Evolutionary conservation across 2,329 filamentous ascomycete species (phyloP), one percentile per base, ranked within the genome.

Genomic region (Proliferodiscus dingleyae): DNA sequence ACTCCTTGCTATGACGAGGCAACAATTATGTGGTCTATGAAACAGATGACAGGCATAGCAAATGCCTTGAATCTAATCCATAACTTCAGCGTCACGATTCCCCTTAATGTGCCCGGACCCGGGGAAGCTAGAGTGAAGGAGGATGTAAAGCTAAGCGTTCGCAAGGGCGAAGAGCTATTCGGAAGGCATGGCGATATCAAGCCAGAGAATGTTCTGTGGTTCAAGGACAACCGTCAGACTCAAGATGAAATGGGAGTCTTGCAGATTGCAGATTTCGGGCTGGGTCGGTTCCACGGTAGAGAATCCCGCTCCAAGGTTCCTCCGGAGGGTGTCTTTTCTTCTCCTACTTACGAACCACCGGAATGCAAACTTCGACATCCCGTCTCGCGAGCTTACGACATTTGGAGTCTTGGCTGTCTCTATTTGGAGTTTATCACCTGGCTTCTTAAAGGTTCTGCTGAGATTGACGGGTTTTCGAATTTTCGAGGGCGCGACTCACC

Each of bases 341-440:
- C 62, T 0, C 61, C 59, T 6, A 67, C 67, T 0, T 71, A 70
- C 21, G 60, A 60, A n/a, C 65, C 68, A 0, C 69, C 69, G 5
- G 69, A 71, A 18, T 60, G 61, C 22, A 60, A 62, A 4, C 15
- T 66, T 0, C 15, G 41, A 0, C 37, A 39, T 4, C 53, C 51
- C 4, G 61, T 68, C 1, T 68, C 62, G 15, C 61, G 66, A 4
- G 50, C 48, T 1, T 66, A 65, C 18, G 67, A 71, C 36, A 62
- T 67, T 0, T 67, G 63, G 56, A 64, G 59, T 22, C 52, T 68
- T 3, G 66, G 64, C 0, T 69, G 66, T 33, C 47, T 68, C 0
- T 64, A 59, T 21, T 49, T 69, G 1, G 66, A 69, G 41, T 61
- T 65, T 4, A 48, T 61, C n/a, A 67, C 64, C 1, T 69, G 64